phyloP scores from a whole-genome alignment of 495 filamentous ascomycete genomes.

The Copromyces sp. region DNA sequence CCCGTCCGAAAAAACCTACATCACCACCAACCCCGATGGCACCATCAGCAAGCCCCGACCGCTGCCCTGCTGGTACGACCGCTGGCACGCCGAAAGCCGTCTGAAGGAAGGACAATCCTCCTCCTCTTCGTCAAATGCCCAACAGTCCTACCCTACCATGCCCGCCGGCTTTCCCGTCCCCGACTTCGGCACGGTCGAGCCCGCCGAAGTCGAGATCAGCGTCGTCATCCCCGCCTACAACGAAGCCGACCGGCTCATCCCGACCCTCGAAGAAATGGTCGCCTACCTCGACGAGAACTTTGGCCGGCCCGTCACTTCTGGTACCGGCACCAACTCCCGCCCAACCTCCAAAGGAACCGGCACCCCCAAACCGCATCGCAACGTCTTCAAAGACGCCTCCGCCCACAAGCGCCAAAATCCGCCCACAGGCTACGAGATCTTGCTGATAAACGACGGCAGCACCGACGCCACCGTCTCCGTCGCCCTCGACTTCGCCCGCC shows the following conservation, averaged over 20 bases:
- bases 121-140: not conserved
- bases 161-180: conserved; percentile 23
- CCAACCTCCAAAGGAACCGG: conserved; percentile 8
- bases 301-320: conserved; percentile 36
- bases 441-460: conserved; percentile 92
- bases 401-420: not conserved
- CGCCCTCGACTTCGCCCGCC: conserved; percentile 64
- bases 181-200: conserved; percentile 31
- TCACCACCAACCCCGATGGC: conserved; percentile 59
- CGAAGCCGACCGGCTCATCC: conserved; percentile 69
- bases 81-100: conserved; percentile 46
- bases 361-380: conserved; percentile 4
- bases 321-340: conserved; percentile 3
- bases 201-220: conserved; percentile 50
- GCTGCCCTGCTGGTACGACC: conserved; percentile 79
- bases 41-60: conserved; percentile 44
- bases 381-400: not conserved
- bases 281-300: conserved; percentile 70
- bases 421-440: conserved; percentile 72
- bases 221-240: conserved; percentile 95
- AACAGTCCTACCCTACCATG: conserved; percentile 19
- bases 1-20: conserved; percentile 78
- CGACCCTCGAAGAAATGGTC: conserved; percentile 85
- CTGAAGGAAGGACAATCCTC: conserved; percentile 17
- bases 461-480: conserved; percentile 71